Conservation (phyloP, 805 yeast genomes). For the Candida germanica region DNA sequence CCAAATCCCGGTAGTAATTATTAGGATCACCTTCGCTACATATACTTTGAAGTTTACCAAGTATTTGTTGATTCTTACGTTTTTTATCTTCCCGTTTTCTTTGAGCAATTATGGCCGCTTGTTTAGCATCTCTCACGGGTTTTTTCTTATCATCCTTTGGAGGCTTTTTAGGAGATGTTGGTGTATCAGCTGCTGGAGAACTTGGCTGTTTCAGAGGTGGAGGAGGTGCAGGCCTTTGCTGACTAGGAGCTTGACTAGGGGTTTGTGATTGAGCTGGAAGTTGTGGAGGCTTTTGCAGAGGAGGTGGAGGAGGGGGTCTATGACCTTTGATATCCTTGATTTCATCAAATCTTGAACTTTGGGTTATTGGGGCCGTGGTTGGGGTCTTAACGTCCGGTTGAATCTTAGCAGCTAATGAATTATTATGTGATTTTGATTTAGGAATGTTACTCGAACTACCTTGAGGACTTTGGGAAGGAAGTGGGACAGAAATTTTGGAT, state of each 20-base stretch:
- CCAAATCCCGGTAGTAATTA: conserved; percentile 59
- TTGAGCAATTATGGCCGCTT: conserved; percentile 55
- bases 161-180: background rate
- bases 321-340: conserved; percentile 28
- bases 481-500: conserved; percentile 13
- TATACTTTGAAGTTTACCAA: conserved; percentile 66
- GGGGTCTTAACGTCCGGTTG: conserved; percentile 21
- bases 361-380: conserved; percentile 37
- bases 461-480: conserved; percentile 5
- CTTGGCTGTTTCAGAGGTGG: conserved; percentile 3
- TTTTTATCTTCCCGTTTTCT: conserved; percentile 78
- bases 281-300: conserved; percentile 11
- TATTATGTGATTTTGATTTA: conserved; percentile 40
- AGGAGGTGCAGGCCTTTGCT: conserved; percentile 14
- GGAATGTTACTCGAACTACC: conserved; percentile 19
- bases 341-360: conserved; percentile 26
- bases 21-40: conserved; percentile 87
- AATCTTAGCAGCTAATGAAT: conserved; percentile 31
- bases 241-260: conserved; percentile 6
- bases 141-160: conserved; percentile 15
- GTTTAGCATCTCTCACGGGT: conserved; percentile 49
- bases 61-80: conserved; percentile 66
- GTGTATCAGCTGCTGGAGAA: conserved; percentile 1
- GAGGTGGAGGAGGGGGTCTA: conserved; percentile 45
- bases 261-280: conserved; percentile 8